Evolutionary conservation across 148 eudicot species (phyloP).

Genomic region (Simmondsia chinensis): DNA sequence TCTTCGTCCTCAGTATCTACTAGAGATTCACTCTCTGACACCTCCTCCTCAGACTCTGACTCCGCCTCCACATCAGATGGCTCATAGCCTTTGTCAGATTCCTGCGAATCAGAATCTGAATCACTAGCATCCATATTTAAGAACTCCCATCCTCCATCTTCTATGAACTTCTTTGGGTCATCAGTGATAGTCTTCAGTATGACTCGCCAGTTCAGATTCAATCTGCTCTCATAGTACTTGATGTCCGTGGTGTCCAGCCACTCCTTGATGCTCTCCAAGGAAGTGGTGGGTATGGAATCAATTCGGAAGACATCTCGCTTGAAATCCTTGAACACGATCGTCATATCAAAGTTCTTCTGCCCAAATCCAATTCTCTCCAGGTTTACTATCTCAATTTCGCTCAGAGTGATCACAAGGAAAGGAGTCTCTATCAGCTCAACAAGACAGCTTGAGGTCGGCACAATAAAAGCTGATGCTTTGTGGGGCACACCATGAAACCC

Average conservation of each 20-base stretch:
- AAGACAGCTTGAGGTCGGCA: conserved; percentile 87
- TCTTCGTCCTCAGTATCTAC: conserved; percentile 83
- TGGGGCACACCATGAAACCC: conserved; percentile 93
- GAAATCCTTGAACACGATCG: conserved; percentile 85
- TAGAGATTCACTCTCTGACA: conserved; percentile 75
- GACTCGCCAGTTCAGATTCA: conserved; percentile 84
- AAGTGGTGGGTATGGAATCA: conserved; percentile 76
- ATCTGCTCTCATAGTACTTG: conserved; percentile 87
- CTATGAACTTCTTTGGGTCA: conserved; percentile 69
- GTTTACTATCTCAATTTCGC: conserved; percentile 87
- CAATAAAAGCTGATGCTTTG: conserved; percentile 84
- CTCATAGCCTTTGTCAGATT: conserved; percentile 78
- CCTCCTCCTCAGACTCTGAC: conserved; percentile 82
- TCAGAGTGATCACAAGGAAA: conserved; percentile 58
- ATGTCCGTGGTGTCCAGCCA: conserved; percentile 92
- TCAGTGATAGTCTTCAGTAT: conserved; percentile 79
- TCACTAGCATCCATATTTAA: conserved; percentile 82
- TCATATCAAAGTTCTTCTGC: conserved; percentile 93
- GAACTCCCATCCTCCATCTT: conserved; percentile 95
- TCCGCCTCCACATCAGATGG: conserved; percentile 83
- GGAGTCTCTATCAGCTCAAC: conserved; percentile 88
- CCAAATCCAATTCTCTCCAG: conserved; percentile 91
- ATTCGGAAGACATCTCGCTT: conserved; percentile 82
- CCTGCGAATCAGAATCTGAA: conserved; percentile 73
- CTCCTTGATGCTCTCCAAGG: conserved; percentile 86